Evolutionary conservation across 331 rosid genomes (phyloP).

Genomic region (Pyrus hybrid): DNA sequence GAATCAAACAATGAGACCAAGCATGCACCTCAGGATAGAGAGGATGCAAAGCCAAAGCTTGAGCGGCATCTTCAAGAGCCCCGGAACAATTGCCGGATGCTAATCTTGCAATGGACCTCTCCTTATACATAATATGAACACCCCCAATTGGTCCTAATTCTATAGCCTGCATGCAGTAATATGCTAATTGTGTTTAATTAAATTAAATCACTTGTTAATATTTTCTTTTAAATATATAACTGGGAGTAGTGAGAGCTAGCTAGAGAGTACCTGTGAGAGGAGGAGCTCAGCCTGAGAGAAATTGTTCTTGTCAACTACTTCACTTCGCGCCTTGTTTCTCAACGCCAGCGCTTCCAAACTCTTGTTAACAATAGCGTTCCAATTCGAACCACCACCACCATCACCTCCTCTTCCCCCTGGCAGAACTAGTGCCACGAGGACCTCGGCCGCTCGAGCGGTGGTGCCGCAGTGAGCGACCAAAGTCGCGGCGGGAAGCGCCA

Average conservation of each 20-base stretch:
- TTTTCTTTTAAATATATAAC: too few relatives aligned
- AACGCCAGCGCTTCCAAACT: conserved; percentile 76
- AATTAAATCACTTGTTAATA: background rate
- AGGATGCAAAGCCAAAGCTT: conserved; percentile 58
- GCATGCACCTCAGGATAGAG: conserved; percentile 54
- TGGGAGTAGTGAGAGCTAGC: too few relatives aligned
- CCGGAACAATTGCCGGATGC: conserved; percentile 55
- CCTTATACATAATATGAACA: conserved; percentile 43
- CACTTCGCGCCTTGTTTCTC: conserved; percentile 56
- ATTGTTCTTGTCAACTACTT: conserved; percentile 26
- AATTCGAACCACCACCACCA: conserved; percentile 7
- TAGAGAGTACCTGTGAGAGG: conserved; percentile 41
- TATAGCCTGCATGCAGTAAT: conserved; percentile 40
- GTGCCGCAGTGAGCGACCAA: conserved; percentile 60
- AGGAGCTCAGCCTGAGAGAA: conserved; percentile 55
- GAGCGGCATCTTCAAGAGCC: conserved; percentile 65
- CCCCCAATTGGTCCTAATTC: conserved; percentile 74
- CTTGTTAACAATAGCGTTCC: conserved; percentile 13
- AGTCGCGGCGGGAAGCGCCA: conserved; percentile 38
- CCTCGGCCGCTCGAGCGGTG: conserved; percentile 53
- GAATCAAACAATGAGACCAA: too few relatives aligned
- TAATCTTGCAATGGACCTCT: conserved; percentile 72
- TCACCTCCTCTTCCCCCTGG: background rate
- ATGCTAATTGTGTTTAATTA: background rate
- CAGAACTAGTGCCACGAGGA: conserved; percentile 28